Conservation (phyloP, 2,329 filamentous ascomycete genomes). For the Aspergillus clavatus region DNA sequence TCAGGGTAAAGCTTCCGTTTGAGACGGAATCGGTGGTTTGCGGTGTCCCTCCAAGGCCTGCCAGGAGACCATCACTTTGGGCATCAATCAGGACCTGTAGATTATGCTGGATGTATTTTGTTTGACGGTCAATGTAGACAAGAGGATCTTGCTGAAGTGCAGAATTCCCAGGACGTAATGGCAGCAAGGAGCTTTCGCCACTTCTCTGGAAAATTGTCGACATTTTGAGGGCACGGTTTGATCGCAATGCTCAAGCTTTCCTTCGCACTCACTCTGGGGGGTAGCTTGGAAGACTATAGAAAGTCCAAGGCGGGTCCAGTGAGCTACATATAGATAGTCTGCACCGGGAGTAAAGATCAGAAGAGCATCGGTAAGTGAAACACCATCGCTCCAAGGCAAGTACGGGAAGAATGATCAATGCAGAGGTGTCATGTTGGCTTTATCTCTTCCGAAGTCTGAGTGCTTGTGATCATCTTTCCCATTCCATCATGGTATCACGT, state of each 20-base stretch:
- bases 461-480: background rate
- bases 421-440: background rate
- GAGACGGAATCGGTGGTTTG: constrained; percentile 43
- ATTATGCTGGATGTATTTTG: constrained; percentile 52
- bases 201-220: constrained; percentile 26
- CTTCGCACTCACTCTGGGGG: background rate
- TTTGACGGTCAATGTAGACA: constrained; percentile 48
- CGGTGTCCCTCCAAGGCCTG: constrained; percentile 40
- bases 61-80: constrained; percentile 54
- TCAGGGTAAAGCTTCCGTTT: constrained; percentile 42
- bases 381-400: background rate
- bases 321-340: too few species aligned
- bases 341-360: too few species aligned
- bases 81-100: constrained; percentile 58
- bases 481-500: constrained; percentile 20
- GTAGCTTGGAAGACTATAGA: background rate
- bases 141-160: constrained; percentile 39
- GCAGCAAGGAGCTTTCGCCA: constrained; percentile 20
- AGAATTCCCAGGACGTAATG: constrained; percentile 29
- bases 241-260: background rate
- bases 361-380: background rate
- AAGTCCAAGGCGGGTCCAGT: too few species aligned
- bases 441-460: background rate
- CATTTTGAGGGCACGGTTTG: constrained; percentile 19
- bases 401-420: background rate